Conservation (phyloP, 2,329 filamentous ascomycete species). For the Trichophyton mentagrophytes region DNA sequence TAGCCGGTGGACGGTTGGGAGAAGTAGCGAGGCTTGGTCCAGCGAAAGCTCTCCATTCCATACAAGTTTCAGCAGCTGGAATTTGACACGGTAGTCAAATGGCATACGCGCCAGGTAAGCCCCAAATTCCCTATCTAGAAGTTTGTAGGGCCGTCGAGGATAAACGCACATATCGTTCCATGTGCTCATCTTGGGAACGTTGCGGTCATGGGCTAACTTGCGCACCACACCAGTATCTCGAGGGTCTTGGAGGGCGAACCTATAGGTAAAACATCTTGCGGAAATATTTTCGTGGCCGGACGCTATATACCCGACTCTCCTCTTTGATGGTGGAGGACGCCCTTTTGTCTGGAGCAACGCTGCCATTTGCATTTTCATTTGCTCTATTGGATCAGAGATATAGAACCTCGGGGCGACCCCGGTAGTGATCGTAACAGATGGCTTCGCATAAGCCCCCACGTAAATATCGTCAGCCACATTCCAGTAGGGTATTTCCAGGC, state of each 20-base stretch:
- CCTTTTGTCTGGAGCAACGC: neutral
- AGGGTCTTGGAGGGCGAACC: slow-evolving; percentile 22
- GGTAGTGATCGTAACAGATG: slow-evolving; percentile 36
- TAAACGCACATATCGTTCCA: slow-evolving; percentile 14
- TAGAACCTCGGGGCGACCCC: slow-evolving; percentile 15
- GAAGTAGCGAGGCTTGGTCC: slow-evolving; percentile 26
- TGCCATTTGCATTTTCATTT: slow-evolving; percentile 4
- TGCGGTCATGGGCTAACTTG: slow-evolving; percentile 15
- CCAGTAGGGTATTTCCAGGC: slow-evolving; percentile 19
- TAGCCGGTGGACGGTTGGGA: slow-evolving; percentile 24
- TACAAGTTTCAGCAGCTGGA: slow-evolving; percentile 52
- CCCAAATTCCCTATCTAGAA: slow-evolving; percentile 9
- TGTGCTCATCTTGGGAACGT: slow-evolving; percentile 14
- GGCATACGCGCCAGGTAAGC: slow-evolving; percentile 12
- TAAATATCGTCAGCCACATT: slow-evolving; percentile 15
- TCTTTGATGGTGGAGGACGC: slow-evolving; percentile 5
- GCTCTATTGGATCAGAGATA: slow-evolving; percentile 9
- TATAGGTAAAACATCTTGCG: slow-evolving; percentile 35
- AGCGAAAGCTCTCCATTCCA: slow-evolving; percentile 52
- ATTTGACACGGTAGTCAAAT: slow-evolving; percentile 44
- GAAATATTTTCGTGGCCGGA: slow-evolving; percentile 14
- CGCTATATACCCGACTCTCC: slow-evolving; percentile 14
- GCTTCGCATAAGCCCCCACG: slow-evolving; percentile 7
- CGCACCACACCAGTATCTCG: slow-evolving; percentile 19
- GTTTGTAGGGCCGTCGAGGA: neutral